Percentiles rank a stretch among this genome's conserved stretches.
These are phyloP conservation scores for Nicotiana knightiana DNA, from an alignment of 257 asterid genomes.

Conservation along the genomic window DNA sequence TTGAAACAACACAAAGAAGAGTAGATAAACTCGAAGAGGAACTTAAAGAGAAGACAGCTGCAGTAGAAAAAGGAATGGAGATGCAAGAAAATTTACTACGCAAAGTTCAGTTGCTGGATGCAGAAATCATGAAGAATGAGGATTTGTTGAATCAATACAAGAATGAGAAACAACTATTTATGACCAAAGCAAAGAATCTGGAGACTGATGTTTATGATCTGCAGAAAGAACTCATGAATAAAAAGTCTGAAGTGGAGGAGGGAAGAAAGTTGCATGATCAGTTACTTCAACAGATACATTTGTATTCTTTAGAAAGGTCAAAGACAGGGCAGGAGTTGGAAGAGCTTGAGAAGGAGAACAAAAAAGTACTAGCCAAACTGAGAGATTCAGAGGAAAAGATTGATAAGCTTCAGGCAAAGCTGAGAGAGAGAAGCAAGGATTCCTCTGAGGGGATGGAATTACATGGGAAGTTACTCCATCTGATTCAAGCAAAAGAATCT, in stretches of 20 bases:
- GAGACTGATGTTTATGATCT: constrained; percentile 31
- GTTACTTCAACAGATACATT: constrained; percentile 38
- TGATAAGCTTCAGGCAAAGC: constrained; percentile 41
- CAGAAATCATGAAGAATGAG: constrained; percentile 44
- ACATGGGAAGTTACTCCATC: constrained; percentile 59
- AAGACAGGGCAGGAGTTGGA: constrained; percentile 46
- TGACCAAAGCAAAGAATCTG: constrained; percentile 31
- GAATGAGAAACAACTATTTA: constrained; percentile 44
- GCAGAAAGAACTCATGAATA: constrained; percentile 41
- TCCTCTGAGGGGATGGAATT: constrained; percentile 60
- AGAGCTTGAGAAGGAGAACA: constrained; percentile 54
- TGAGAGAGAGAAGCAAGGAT: constrained; percentile 39
- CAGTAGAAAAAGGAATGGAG: constrained; percentile 41
- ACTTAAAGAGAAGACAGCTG: constrained; percentile 45
- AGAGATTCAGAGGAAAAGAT: constrained; percentile 40
- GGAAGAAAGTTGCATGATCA: constrained; percentile 40
- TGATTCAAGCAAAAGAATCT: constrained; percentile 62
- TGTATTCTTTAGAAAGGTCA: constrained; percentile 30
- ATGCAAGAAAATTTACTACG: constrained; percentile 50
- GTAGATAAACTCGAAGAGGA: constrained; percentile 36
- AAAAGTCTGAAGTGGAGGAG: constrained; percentile 39
- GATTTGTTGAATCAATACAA: constrained; percentile 28
- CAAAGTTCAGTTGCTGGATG: constrained; percentile 46
- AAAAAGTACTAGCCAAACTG: constrained; percentile 42
- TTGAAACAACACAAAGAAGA: constrained; percentile 31